Conservation (phyloP, 352 stramenopile genomes). For the Sclerospora graminicola region DNA sequence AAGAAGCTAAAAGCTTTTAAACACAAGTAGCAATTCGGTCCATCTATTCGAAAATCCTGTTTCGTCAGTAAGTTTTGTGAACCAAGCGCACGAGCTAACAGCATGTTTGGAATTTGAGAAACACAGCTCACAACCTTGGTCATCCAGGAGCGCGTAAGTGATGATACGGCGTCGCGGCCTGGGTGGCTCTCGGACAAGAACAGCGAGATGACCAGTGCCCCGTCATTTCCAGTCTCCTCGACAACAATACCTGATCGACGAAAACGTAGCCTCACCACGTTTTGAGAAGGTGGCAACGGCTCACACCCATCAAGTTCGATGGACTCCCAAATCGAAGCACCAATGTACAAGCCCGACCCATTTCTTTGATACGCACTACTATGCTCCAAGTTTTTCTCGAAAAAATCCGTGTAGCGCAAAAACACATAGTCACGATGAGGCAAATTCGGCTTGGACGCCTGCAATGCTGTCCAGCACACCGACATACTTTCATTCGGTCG, state of each 20-base stretch:
- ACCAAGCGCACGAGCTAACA: constrained; percentile 54
- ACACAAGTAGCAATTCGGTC: constrained; percentile 61
- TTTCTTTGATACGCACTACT: constrained; percentile 39
- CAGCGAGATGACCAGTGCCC: constrained; percentile 53
- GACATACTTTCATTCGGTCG: constrained; percentile 58
- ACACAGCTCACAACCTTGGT: constrained; percentile 74
- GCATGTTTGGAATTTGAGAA: constrained; percentile 45
- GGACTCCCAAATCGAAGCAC: constrained; percentile 75
- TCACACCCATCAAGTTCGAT: constrained; percentile 74
- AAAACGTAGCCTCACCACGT: constrained; percentile 70
- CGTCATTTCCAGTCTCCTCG: constrained; percentile 54
- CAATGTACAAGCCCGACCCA: constrained; percentile 59
- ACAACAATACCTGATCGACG: constrained; percentile 75
- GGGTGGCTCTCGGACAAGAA: constrained; percentile 70
- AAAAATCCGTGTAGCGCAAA: constrained; percentile 66
- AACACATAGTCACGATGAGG: constrained; percentile 85
- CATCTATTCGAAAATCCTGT: constrained; percentile 71
- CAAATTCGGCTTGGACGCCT: constrained; percentile 72
- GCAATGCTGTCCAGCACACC: constrained; percentile 75
- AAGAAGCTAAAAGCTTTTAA: constrained; percentile 65
- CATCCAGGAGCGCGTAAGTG: constrained; percentile 73
- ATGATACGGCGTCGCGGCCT: constrained; percentile 53
- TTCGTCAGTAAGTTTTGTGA: constrained; percentile 59
- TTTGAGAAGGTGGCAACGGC: constrained; percentile 57
- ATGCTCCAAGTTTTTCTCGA: constrained; percentile 62